phyloP scores from a whole-genome alignment of 163 green algal genomes.

The Chlamydomonas reinhardtii region DNA sequence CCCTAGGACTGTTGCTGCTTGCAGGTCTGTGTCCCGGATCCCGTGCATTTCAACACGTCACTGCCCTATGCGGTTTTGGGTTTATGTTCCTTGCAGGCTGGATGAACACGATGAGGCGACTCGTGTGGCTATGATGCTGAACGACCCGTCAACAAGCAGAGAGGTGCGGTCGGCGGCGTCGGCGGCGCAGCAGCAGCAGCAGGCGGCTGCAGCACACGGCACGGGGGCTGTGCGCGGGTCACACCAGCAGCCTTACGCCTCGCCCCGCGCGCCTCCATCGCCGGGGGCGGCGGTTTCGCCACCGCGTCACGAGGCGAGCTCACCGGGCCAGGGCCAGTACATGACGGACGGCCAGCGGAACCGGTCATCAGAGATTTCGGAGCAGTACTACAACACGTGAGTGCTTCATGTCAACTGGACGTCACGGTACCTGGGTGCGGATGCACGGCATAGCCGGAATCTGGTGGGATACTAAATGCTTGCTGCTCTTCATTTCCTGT shows the following conservation, averaged over 20 bases:
- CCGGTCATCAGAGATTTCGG: not conserved
- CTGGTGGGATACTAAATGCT: too few species aligned
- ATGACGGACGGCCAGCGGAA: not conserved
- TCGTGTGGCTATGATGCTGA: constrained; percentile 40
- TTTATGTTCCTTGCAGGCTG: not conserved
- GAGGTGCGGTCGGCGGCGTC: not conserved
- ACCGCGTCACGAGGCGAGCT: not conserved
- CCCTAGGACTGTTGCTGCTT: too few species aligned
- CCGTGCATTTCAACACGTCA: too few species aligned
- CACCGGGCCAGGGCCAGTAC: not conserved
- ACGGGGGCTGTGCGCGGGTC: not conserved
- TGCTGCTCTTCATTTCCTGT: too few species aligned
- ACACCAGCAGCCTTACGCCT: too few species aligned
- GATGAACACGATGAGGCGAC: constrained; percentile 29
- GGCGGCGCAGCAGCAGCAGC: not conserved
- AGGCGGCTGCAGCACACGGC: not conserved
- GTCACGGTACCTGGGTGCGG: too few species aligned
- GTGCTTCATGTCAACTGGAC: not conserved
- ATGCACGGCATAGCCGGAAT: too few species aligned
- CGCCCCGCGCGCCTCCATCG: too few species aligned
- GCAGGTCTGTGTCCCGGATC: too few species aligned
- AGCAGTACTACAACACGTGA: not conserved
- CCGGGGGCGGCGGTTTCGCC: not conserved
- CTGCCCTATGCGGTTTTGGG: too few species aligned
- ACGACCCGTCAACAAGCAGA: constrained; percentile 1